A percentile compares a stretch with the other conserved stretches of the same genome.
Evolutionary conservation across 2,329 filamentous ascomycete species (phyloP).

Genomic region (Monosporascus cannonballus): DNA sequence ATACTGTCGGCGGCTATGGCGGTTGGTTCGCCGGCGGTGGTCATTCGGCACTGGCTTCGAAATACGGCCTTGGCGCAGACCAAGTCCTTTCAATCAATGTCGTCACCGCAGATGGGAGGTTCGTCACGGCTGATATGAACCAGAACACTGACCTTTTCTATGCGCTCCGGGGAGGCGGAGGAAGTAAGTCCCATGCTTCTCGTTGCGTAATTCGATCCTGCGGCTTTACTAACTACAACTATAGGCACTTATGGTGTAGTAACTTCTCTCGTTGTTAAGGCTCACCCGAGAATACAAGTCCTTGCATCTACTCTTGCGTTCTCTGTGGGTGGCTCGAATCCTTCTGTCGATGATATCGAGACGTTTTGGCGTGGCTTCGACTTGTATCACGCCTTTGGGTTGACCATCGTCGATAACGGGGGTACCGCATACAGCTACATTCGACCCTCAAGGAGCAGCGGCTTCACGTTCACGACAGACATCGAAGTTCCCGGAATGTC

Average conservation of each 20-base stretch:
- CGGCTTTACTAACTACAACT: conserved; percentile 1
- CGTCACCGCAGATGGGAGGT: conserved; percentile 38
- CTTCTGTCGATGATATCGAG: conserved; percentile 7
- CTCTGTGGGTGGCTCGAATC: conserved; percentile 6
- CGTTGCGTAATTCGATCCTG: neutral
- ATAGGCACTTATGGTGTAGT: conserved; percentile 25
- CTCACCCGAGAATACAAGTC: conserved; percentile 16
- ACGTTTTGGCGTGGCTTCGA: conserved; percentile 27
- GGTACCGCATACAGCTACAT: conserved; percentile 31
- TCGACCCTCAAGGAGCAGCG: conserved; percentile 16
- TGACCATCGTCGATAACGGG: conserved; percentile 27
- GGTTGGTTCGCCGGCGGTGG: conserved; percentile 48
- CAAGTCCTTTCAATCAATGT: conserved; percentile 42
- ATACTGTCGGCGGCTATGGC: conserved; percentile 36
- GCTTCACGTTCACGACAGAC: conserved; percentile 26
- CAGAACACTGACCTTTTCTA: conserved; percentile 51
- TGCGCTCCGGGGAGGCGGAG: conserved; percentile 47
- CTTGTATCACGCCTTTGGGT: conserved; percentile 27
- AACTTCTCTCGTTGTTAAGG: conserved; percentile 25
- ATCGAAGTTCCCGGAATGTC: conserved; percentile 28
- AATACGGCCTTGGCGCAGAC: conserved; percentile 44
- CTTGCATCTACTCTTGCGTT: conserved; percentile 16
- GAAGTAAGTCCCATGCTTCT: conserved; percentile 19
- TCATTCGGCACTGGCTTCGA: conserved; percentile 38
- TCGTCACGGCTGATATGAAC: conserved; percentile 37